Evolutionary conservation across 345 rosid species (phyloP).

Genomic region (Populus tremula): DNA sequence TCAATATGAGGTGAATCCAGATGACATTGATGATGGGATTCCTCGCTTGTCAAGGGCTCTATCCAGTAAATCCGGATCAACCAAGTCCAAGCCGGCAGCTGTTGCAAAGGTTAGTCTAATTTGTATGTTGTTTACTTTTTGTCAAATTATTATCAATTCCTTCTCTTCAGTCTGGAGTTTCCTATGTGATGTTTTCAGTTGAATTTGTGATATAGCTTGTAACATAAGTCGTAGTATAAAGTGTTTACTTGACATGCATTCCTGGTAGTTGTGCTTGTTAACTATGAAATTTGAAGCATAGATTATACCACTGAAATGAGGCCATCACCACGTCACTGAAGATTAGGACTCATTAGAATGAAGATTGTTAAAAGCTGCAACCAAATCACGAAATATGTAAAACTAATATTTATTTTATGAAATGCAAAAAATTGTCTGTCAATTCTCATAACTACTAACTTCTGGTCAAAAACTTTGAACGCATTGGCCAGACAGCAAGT

Average conservation of each 20-base stretch:
- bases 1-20: slow-evolving; percentile 39
- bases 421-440: background rate
- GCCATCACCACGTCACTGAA: background rate
- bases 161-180: slow-evolving; percentile 9
- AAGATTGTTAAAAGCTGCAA: background rate
- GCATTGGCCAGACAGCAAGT: background rate
- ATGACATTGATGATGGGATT: slow-evolving; percentile 64
- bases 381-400: background rate
- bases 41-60: slow-evolving; percentile 62
- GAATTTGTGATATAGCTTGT: background rate
- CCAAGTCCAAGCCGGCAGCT: slow-evolving; percentile 75
- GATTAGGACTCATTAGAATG: background rate
- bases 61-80: slow-evolving; percentile 74
- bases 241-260: background rate
- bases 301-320: background rate
- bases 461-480: background rate
- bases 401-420: background rate
- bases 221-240: background rate
- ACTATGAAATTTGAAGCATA: background rate
- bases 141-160: background rate
- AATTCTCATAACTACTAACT: background rate
- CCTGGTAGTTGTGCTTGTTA: background rate
- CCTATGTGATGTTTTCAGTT: background rate
- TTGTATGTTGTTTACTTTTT: background rate
- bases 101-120: slow-evolving; percentile 63